These are phyloP conservation scores for Talaromyces proteolyticus DNA, from an alignment of 495 filamentous ascomycete genomes.

Conservation along the genomic window DNA sequence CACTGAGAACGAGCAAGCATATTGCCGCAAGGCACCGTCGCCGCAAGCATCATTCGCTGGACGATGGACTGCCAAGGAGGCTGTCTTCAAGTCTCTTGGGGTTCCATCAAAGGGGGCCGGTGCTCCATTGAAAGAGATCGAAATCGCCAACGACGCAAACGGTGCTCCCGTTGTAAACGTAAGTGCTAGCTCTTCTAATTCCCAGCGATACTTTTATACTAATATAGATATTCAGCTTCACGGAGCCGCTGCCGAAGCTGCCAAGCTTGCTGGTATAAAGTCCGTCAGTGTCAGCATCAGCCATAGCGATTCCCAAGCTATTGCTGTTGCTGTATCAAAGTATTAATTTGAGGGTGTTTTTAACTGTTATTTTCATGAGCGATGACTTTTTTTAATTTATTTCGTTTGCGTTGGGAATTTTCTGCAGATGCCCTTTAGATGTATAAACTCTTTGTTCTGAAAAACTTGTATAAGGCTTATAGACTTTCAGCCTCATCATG, in stretches of 20 bases:
- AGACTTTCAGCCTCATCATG: neutral
- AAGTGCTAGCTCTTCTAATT: slow-evolving; percentile 32
- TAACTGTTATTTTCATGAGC: slow-evolving; percentile 6
- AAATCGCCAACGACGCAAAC: slow-evolving; percentile 73
- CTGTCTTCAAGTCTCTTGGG: slow-evolving; percentile 95
- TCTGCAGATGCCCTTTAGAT: neutral
- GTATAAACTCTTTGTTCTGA: neutral
- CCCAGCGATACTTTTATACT: slow-evolving; percentile 26
- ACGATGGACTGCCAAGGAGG: slow-evolving; percentile 95
- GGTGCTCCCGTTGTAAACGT: slow-evolving; percentile 82
- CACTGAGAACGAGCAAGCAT: slow-evolving; percentile 71
- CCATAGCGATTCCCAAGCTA: slow-evolving; percentile 85
- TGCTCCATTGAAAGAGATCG: slow-evolving; percentile 88
- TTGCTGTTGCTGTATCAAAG: slow-evolving; percentile 83
- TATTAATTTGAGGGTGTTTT: slow-evolving; percentile 38
- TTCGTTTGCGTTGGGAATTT: neutral
- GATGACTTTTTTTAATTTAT: slow-evolving; percentile 8
- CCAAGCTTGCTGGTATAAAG: slow-evolving; percentile 79
- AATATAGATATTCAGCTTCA: slow-evolving; percentile 61
- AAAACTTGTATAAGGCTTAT: neutral
- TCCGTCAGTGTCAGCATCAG: slow-evolving; percentile 87
- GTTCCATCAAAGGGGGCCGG: slow-evolving; percentile 83
- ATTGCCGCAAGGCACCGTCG: slow-evolving; percentile 72
- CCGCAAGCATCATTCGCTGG: slow-evolving; percentile 86
- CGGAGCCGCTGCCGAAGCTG: slow-evolving; percentile 74